Evolutionary conservation across 2,329 filamentous ascomycete genomes (phyloP).

Genomic region (Aotearoamyces nothofagi): DNA sequence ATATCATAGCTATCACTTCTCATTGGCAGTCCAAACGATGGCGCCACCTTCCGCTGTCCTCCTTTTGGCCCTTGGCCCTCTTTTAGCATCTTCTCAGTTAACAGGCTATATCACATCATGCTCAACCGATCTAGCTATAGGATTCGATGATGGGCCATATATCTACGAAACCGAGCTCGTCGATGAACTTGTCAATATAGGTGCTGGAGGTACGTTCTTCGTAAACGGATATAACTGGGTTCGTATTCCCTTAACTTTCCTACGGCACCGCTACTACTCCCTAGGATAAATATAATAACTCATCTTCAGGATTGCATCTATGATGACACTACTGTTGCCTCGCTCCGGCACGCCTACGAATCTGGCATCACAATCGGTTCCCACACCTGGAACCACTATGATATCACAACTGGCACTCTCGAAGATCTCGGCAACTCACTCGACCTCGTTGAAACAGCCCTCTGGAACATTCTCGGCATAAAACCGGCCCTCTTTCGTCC

Average conservation of each 20-base stretch:
- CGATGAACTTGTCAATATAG: constrained; percentile 39
- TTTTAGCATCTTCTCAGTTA: no score
- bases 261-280: no score
- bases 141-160: constrained; percentile 51
- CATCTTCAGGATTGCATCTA: no score
- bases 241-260: no score
- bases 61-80: no score
- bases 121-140: no score
- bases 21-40: no score
- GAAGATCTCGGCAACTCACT: constrained; percentile 29
- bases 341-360: constrained; percentile 25
- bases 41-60: no score
- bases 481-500: constrained; percentile 36
- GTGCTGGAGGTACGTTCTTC: constrained; percentile 54
- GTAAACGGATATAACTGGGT: constrained; percentile 42
- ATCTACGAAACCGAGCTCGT: constrained; percentile 42
- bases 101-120: no score
- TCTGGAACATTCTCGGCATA: constrained; percentile 35
- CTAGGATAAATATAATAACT: no score
- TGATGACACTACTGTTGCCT: constrained; percentile 30
- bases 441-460: constrained; percentile 35
- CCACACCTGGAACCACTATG: constrained; percentile 36
- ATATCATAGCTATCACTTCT: no score
- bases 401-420: constrained; percentile 25
- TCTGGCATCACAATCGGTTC: constrained; percentile 41